Percentiles rank a stretch among this genome's conserved stretches.
Conservation (phyloP, 495 filamentous ascomycete genomes). For the Clavariopsis aquatica region DNA sequence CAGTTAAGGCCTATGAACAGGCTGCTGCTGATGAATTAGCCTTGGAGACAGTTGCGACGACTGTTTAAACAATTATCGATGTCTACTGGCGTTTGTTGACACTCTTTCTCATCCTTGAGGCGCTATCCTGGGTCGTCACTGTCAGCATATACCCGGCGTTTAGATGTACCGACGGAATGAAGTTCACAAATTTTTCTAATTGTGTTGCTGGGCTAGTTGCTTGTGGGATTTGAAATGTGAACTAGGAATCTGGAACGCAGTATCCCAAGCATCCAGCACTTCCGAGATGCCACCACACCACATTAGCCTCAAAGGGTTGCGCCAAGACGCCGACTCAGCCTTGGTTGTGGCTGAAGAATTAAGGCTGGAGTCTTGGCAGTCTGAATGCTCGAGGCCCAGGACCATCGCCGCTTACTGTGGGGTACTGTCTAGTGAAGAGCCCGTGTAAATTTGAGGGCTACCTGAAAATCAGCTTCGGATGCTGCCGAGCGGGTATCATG, state of each 20-base stretch:
- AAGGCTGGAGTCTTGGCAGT: neutral
- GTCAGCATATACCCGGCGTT: neutral
- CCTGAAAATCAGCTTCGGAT: neutral
- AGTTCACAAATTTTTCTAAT: too few species aligned
- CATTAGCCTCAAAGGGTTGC: too few species aligned
- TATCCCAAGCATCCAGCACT: too few species aligned
- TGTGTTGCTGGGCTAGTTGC: too few species aligned
- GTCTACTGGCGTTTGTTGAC: neutral
- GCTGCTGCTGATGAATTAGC: slow-evolving; percentile 11
- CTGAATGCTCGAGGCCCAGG: neutral
- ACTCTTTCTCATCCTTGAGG: neutral
- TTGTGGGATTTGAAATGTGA: too few species aligned
- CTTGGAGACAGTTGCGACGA: slow-evolving; percentile 6
- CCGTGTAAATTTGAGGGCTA: neutral
- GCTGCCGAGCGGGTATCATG: neutral
- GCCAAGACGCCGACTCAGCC: neutral
- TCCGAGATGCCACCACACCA: too few species aligned
- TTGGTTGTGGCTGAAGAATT: neutral
- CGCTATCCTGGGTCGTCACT: neutral
- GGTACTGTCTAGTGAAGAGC: neutral
- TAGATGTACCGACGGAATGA: too few species aligned
- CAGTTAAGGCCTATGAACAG: neutral
- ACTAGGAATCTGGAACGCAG: too few species aligned
- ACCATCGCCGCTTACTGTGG: slow-evolving; percentile 1
- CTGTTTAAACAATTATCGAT: slow-evolving; percentile 7